A percentile compares a stretch with the other conserved stretches of the same genome.
Conservation (phyloP, 2,329 filamentous ascomycete species). For the Aspergillus versicolor region DNA sequence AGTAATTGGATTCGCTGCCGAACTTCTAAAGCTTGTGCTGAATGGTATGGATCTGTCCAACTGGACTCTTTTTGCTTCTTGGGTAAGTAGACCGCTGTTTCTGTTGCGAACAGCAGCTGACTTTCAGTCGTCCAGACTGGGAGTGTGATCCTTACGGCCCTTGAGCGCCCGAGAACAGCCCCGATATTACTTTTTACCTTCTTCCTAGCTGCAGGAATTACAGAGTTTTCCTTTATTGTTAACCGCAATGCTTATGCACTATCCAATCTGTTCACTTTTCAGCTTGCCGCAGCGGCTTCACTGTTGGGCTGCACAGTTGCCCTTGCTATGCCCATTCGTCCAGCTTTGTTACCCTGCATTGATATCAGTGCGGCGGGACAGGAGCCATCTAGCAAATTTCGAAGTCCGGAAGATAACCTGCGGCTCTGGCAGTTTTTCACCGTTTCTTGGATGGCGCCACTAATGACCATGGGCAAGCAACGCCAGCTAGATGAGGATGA, state of each 20-base stretch:
- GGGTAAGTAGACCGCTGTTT: conserved; percentile 32
- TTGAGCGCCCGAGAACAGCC: conserved; percentile 43
- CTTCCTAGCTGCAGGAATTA: conserved; percentile 32
- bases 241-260: conserved; percentile 16
- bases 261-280: conserved; percentile 22
- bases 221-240: conserved; percentile 35
- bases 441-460: conserved; percentile 76
- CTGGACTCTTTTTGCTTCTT: conserved; percentile 34
- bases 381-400: conserved; percentile 58
- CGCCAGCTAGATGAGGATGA: conserved; percentile 73
- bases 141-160: conserved; percentile 33
- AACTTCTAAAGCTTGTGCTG: conserved; percentile 30
- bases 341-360: conserved; percentile 53
- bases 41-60: conserved; percentile 15
- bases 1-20: conserved; percentile 33
- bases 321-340: conserved; percentile 68
- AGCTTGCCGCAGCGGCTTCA: conserved; percentile 40
- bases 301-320: conserved; percentile 54
- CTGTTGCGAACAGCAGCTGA: not conserved
- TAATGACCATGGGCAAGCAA: conserved; percentile 65
- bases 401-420: conserved; percentile 76
- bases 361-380: conserved; percentile 61
- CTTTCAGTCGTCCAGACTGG: conserved; percentile 29
- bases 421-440: conserved; percentile 81
- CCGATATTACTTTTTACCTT: conserved; percentile 39